Evolutionary conservation across 2,329 filamentous ascomycete species (phyloP).

Genomic region (Neonectria coccinea): DNA sequence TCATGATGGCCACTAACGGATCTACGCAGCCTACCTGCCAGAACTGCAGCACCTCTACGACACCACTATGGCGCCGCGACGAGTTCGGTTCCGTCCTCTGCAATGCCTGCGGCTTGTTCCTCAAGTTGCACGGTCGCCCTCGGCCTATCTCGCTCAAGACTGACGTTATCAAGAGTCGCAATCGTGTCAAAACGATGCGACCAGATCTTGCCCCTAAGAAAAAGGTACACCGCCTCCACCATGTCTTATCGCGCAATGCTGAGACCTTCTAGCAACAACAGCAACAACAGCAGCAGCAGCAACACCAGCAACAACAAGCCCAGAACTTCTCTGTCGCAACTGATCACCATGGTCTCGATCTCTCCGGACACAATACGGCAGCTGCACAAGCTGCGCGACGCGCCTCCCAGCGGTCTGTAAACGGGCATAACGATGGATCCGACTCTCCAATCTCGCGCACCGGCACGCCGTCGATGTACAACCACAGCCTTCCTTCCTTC

Average conservation of each 20-base stretch:
- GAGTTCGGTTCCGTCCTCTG: constrained; percentile 95
- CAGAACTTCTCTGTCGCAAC: constrained; percentile 54
- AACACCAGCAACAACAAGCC: constrained; percentile 54
- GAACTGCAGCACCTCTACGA: constrained; percentile 96
- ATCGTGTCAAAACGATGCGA: constrained; percentile 90
- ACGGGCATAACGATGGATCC: constrained; percentile 78
- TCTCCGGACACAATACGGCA: constrained; percentile 62
- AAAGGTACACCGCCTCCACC: constrained; percentile 70
- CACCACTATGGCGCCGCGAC: constrained; percentile 96
- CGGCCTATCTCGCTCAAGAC: constrained; percentile 97
- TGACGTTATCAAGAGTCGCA: constrained; percentile 99
- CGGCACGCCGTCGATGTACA: constrained; percentile 80
- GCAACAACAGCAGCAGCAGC: constrained; percentile 36
- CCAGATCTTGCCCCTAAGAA: constrained; percentile 83
- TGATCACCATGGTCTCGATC: constrained; percentile 70
- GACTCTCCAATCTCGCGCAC: constrained; percentile 85
- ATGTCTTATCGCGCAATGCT: constrained; percentile 17
- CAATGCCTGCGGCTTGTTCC: constrained; percentile 97
- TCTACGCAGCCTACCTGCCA: constrained; percentile 91
- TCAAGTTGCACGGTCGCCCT: constrained; percentile 94
- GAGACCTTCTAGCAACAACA: constrained; percentile 8
- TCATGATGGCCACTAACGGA: constrained; percentile 69
- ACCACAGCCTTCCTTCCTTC: constrained; percentile 82
- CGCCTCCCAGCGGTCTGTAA: constrained; percentile 77
- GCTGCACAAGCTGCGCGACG: constrained; percentile 67